phyloP scores from a whole-genome alignment of 2,329 filamentous ascomycete genomes.

The Cladosporium sp. region DNA sequence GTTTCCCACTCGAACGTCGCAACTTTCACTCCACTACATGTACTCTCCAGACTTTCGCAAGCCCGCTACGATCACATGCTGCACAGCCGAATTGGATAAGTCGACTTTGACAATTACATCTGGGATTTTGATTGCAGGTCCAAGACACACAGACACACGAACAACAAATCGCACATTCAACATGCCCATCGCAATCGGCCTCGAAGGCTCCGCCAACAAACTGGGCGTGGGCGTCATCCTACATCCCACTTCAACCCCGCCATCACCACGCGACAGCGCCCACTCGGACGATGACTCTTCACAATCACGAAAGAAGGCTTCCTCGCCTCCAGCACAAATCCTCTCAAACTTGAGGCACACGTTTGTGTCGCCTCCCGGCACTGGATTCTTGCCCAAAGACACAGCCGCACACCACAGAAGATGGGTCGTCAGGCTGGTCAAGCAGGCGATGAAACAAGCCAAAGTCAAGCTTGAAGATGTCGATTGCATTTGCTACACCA shows the following conservation, averaged over 20 bases:
- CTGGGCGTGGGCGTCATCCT: constrained; percentile 89
- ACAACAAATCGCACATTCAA: constrained; percentile 8
- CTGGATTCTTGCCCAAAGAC: constrained; percentile 95
- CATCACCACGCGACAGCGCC: constrained; percentile 38
- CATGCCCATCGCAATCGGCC: constrained; percentile 63
- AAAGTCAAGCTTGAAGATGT: constrained; percentile 64
- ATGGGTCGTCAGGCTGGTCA: constrained; percentile 81
- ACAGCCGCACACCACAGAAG: constrained; percentile 87
- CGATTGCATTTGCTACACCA: constrained; percentile 92
- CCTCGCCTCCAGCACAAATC: constrained; percentile 58
- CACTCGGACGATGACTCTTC: constrained; percentile 34
- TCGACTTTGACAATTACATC: not conserved
- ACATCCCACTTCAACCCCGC: constrained; percentile 56
- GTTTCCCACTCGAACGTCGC: not conserved
- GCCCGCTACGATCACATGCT: constrained; percentile 3
- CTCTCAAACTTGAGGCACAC: constrained; percentile 95
- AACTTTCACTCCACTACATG: constrained; percentile 11
- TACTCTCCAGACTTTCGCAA: not conserved
- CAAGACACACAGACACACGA: not conserved
- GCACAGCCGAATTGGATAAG: not conserved
- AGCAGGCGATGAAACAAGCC: constrained; percentile 73
- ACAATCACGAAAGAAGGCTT: constrained; percentile 21
- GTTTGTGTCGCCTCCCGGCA: constrained; percentile 85
- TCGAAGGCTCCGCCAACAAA: constrained; percentile 97
- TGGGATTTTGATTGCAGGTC: not conserved